A percentile compares a stretch with the other conserved stretches of the same genome.
Evolutionary conservation across 148 eudicot species (phyloP).

Genomic region (Agrostemma githago): DNA sequence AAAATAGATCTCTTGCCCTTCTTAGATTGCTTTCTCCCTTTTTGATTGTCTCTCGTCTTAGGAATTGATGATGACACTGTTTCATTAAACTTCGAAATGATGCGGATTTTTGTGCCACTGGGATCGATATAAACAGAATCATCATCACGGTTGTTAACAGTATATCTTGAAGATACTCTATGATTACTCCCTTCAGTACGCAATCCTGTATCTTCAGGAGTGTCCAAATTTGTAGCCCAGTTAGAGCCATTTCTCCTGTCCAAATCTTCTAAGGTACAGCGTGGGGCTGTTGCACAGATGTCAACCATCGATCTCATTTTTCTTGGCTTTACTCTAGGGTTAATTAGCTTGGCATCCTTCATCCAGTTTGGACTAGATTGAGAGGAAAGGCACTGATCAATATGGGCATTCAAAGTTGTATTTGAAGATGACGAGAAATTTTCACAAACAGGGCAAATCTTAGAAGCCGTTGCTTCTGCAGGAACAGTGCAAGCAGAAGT

Average conservation of each 20-base stretch:
- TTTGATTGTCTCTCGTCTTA: constrained; percentile 28
- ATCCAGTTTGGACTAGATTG: constrained; percentile 46
- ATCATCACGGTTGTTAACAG: constrained; percentile 37
- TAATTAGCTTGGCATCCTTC: constrained; percentile 40
- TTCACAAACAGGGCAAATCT: constrained; percentile 87
- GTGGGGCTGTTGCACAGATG: constrained; percentile 57
- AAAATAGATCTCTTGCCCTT: constrained; percentile 41
- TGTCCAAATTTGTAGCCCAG: constrained; percentile 53
- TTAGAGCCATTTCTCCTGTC: constrained; percentile 81
- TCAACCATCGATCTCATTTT: constrained; percentile 74
- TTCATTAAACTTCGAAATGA: constrained; percentile 53
- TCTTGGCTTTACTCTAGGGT: constrained; percentile 68
- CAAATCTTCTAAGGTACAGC: constrained; percentile 83
- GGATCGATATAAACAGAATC: constrained; percentile 75
- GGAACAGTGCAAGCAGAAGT: constrained; percentile 30
- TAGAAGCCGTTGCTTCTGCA: constrained; percentile 53
- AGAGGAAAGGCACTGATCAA: constrained; percentile 87
- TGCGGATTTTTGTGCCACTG: constrained; percentile 70
- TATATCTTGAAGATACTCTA: constrained; percentile 23
- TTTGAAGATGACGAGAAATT: constrained; percentile 76
- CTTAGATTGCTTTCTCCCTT: constrained; percentile 29
- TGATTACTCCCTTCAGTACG: constrained; percentile 13
- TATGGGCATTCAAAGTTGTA: constrained; percentile 96
- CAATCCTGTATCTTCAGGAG: constrained; percentile 27
- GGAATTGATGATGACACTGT: constrained; percentile 19